Conservation (phyloP, 352 stramenopile species). For the Globisporangium paddicum region DNA sequence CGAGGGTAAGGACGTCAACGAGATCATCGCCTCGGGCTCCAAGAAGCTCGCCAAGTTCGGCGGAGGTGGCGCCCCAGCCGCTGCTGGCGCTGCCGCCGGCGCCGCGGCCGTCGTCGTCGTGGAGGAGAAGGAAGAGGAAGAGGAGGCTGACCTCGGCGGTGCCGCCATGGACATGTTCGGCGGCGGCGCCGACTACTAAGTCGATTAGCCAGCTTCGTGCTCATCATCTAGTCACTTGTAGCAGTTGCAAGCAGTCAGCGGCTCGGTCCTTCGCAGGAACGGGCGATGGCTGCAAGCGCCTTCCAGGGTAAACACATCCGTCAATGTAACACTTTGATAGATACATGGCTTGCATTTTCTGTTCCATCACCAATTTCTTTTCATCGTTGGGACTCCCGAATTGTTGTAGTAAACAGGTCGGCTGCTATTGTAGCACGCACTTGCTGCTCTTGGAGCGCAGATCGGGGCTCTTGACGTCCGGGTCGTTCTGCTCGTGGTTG, state of each 20-base stretch:
- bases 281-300: background rate
- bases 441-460: conserved; percentile 43
- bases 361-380: background rate
- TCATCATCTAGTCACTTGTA: conserved; percentile 13
- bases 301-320: conserved; percentile 49
- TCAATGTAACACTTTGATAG: conserved; percentile 80
- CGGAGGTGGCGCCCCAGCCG: conserved; percentile 46
- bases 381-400: background rate
- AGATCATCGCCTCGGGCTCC: conserved; percentile 76
- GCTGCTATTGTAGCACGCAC: conserved; percentile 54
- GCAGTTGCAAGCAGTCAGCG: background rate
- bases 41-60: conserved; percentile 84
- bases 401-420: too few species aligned
- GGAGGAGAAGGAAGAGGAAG: conserved; percentile 69
- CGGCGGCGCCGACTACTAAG: conserved; percentile 86
- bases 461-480: conserved; percentile 78
- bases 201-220: conserved; percentile 7
- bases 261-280: background rate
- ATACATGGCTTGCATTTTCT: conserved; percentile 22
- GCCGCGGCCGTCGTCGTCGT: conserved; percentile 41
- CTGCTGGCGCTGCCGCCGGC: conserved; percentile 42
- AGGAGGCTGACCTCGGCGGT: conserved; percentile 83
- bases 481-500: conserved; percentile 90
- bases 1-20: conserved; percentile 78
- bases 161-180: conserved; percentile 87